Base-by-base conservation (phyloP, 441 rosid genomes). In the Populus hybrid region DNA sequence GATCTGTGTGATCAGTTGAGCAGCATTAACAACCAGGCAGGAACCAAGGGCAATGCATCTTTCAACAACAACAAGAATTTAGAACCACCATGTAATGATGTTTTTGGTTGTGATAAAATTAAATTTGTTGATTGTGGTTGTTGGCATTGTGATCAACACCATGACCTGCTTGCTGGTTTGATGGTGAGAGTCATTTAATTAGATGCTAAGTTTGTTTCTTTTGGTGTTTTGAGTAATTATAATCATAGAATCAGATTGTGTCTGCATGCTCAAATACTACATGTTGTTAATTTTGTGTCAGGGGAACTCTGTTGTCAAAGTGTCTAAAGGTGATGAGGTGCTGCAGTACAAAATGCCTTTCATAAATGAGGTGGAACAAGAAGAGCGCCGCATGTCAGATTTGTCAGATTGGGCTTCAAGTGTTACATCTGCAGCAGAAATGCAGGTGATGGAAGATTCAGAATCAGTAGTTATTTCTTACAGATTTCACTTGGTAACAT, bases 301-400 rank as follows among this genome's bases (percentile, higher is more conserved):
- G 97, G 89, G 85, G 42, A 80, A 84, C 72, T 68, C 82, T 70
- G 80, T 5, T 4, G 61, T 34, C 53, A 87, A 83, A 78, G 66
- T 23, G 10, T 84, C 87, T 7, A 34, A 40, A 67, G 89, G 86
- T 70, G 82, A 84, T 59, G 88, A 78, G 72, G 75, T 77, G 83
- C 74, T 81, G 24, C 89, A 74, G 69, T 76, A 73, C 53, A 82
- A 86, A 76, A 71, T 67, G 75, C 75, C 63, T 71, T 82, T 70
- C 67, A 70, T 76, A 20, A 80, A 74, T 80, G 90, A 86, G 69
- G 80, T 66, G 8, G 97, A 93, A 80, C 98, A 82, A 74, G 99
- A 94, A 74, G 99, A 95, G 81, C 87, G 98, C 6, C 97, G 99
- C 76, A 88, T 95, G 97, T 94, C 99, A 71, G 94, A 95, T 88